A percentile compares a stretch with the other conserved stretches of the same genome.
Conservation (phyloP, 2,329 filamentous ascomycete genomes). For the Ascochyta koolunga region DNA sequence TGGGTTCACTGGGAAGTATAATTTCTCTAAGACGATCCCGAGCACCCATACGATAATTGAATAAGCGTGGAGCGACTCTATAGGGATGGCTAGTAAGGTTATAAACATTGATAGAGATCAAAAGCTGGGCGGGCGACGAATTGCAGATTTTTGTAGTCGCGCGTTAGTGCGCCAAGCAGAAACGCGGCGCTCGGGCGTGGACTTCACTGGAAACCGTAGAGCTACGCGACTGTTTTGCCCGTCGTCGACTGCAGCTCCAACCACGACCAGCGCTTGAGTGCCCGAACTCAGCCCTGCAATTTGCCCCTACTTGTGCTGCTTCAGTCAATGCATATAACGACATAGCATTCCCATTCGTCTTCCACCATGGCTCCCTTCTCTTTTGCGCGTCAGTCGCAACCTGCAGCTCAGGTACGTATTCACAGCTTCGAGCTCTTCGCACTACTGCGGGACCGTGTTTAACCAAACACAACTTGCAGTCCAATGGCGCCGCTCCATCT, state of each 20-base stretch:
- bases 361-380: constrained; percentile 35
- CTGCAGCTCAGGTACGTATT: constrained; percentile 31
- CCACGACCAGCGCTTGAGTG: neutral
- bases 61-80: constrained; percentile 98
- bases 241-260: neutral
- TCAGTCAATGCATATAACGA: neutral
- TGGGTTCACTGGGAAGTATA: constrained; percentile 63
- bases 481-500: constrained; percentile 18
- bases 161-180: constrained; percentile 27
- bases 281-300: neutral
- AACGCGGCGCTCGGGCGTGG: constrained; percentile 18
- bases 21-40: constrained; percentile 90
- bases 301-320: neutral
- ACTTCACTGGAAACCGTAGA: constrained; percentile 3
- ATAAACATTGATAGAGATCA: constrained; percentile 71
- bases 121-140: constrained; percentile 37
- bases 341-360: neutral
- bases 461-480: constrained; percentile 6
- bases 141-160: constrained; percentile 26
- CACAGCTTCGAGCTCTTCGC: constrained; percentile 1
- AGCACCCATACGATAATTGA: constrained; percentile 99
- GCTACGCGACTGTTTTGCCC: constrained; percentile 35
- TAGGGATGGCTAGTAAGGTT: constrained; percentile 66
- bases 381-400: constrained; percentile 36
- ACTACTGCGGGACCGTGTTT: neutral